phyloP scores from a whole-genome alignment of 371 early-diverging fungal genomes.

The Sanchytrium tribonematis region DNA sequence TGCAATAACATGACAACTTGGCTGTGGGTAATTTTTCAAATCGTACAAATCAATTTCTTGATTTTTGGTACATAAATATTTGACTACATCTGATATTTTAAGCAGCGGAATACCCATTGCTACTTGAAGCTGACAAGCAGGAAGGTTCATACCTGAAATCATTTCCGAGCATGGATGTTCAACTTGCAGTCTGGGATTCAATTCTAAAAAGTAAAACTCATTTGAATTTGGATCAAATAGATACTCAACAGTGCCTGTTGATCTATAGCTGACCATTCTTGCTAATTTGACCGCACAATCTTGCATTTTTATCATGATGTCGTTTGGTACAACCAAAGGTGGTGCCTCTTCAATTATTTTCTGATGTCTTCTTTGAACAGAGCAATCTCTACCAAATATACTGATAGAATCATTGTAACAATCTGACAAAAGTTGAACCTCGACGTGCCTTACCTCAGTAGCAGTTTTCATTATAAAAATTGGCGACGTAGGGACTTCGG shows the following conservation, averaged over 20 bases:
- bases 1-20: constrained; percentile 91
- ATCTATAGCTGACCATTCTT: constrained; percentile 72
- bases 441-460: constrained; percentile 77
- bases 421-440: constrained; percentile 89
- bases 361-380: constrained; percentile 94
- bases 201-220: constrained; percentile 81
- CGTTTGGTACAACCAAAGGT: constrained; percentile 56
- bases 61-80: background rate
- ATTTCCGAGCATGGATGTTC: constrained; percentile 98
- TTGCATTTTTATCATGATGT: constrained; percentile 66
- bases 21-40: constrained; percentile 23
- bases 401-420: constrained; percentile 86
- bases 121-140: constrained; percentile 85
- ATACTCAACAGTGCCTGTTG: constrained; percentile 86
- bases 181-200: constrained; percentile 94
- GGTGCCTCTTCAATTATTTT: constrained; percentile 88
- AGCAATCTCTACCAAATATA: constrained; percentile 93
- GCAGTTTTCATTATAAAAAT: constrained; percentile 70
- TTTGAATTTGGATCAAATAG: constrained; percentile 58
- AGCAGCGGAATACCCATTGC: constrained; percentile 90
- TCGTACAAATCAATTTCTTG: background rate
- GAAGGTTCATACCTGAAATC: constrained; percentile 87
- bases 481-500: constrained; percentile 84
- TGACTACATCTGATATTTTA: constrained; percentile 22
- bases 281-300: constrained; percentile 79